phyloP scores from a whole-genome alignment of 306 rosid species.

The Castanopsis chinensis region DNA sequence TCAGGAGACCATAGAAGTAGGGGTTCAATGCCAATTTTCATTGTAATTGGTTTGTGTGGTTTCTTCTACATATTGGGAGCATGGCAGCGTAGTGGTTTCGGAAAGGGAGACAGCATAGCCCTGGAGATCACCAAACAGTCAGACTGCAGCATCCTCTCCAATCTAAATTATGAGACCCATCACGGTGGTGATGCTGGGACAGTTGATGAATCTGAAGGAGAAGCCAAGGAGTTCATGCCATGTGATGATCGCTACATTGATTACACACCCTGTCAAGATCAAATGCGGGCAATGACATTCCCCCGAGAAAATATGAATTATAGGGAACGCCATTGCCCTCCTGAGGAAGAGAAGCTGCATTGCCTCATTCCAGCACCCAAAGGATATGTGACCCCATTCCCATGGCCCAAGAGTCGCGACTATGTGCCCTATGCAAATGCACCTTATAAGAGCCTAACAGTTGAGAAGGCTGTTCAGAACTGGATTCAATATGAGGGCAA shows the following conservation, averaged over 20 bases:
- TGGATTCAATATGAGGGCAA: slow-evolving; percentile 88
- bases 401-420: slow-evolving; percentile 82
- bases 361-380: slow-evolving; percentile 78
- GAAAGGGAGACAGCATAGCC: slow-evolving; percentile 88
- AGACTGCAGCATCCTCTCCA: slow-evolving; percentile 67
- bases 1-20: slow-evolving; percentile 56
- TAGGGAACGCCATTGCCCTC: slow-evolving; percentile 85
- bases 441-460: slow-evolving; percentile 73
- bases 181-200: slow-evolving; percentile 44
- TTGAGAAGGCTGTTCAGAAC: slow-evolving; percentile 88
- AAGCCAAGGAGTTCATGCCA: slow-evolving; percentile 49
- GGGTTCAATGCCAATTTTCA: slow-evolving; percentile 47
- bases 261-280: slow-evolving; percentile 85
- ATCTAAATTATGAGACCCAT: slow-evolving; percentile 72
- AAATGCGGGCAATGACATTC: slow-evolving; percentile 65
- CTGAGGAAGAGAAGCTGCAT: slow-evolving; percentile 57
- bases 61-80: slow-evolving; percentile 79
- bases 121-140: slow-evolving; percentile 60
- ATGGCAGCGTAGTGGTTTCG: slow-evolving; percentile 89
- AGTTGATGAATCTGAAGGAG: slow-evolving; percentile 26
- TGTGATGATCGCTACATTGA: slow-evolving; percentile 48
- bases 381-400: slow-evolving; percentile 75
- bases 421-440: slow-evolving; percentile 80
- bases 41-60: slow-evolving; percentile 65
- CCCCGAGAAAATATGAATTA: slow-evolving; percentile 70